Evolutionary conservation across 164 flowering plant species (phyloP), one percentile per base, ranked within the genome.

Genomic region (Chimonanthus praecox): DNA sequence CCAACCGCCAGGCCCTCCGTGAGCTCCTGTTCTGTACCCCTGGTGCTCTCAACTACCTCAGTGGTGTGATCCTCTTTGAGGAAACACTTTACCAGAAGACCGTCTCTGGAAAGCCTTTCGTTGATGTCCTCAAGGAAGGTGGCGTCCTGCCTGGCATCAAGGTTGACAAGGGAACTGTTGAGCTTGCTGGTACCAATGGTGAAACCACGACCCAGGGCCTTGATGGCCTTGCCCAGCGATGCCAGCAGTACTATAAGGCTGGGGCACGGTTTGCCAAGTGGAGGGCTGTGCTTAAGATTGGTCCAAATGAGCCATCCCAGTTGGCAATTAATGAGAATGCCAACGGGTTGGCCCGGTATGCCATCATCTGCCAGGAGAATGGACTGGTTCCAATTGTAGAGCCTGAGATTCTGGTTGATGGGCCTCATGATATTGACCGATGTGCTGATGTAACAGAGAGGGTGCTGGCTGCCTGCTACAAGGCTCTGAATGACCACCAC

Each of bases 141-240:
- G 86, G 87, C 6, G 89, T 84, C 68, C 83, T 85, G 58, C 85
- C 89, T 9, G 89, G 89, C 13, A 86, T 85, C 81, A 84, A 86
- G 72, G 88, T 83, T 50, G 88, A 84, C 80, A 84, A 82, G 84
- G 88, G 88, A 67, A 81, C 84, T 6, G 87, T 84, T 45, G 88
- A 84, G 76, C 86, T 86, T 46, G 80, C 88, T 18, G 86, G 87
- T 6, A 84, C 86, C 46, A 58, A 84, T 54, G 87, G 87, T 46
- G 89, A 86, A 85, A 86, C 89, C 69, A 80, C 87, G 67, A 86
- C 88, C 48, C 87, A 86, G 72, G 88, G 88, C 50, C 86, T 81
- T 21, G 88, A 85, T 76, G 88, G 82, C 58, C 86, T 85, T 72
- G 83, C 82, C 54, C 79, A 83, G 77, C 80, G 87, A 7, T 85